Base-by-base conservation (phyloP, 805 yeast species). In the Candida verbasci region DNA sequence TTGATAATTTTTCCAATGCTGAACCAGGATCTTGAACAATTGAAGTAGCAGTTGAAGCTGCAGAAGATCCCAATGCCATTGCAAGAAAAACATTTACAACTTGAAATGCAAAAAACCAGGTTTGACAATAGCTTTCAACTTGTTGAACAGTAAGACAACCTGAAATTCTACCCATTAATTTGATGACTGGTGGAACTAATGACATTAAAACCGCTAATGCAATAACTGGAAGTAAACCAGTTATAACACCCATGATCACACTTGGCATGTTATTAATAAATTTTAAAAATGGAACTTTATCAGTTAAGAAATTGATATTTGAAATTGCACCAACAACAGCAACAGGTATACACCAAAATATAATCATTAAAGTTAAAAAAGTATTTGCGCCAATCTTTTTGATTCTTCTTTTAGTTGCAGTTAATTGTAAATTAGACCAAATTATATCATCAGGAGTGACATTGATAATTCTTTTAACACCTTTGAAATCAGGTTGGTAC, bases 81-180 rank as follows among this genome's bases (percentile, higher is more conserved):
- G 89, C 94, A 40, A 93, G 58, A 61, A 91, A 93, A 9, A 84
- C 89, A 60, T 91, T 88, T 41, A 91, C 78, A 32, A 88, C 91
- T 66, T 86, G 88, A 76, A 91, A 91, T 1, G 85, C 96, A 62
- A 73, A 91, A 62, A 66, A 93, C 80, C 95, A 88, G 24, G 79
- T 74, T 58, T 91, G 98, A 44, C 93, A 82, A 72, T 81, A 87
- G 41, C 70, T 60, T 48, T 88, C 96, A 39, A 85, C 74, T 38
- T 78, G 73, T 50, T 87, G 91, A 8, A 65, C 55, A 3, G 96
- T 78, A 36, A 85, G 67, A 30, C 71, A 64, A 18, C 97, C 97
- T 23, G 85, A 68, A 35, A 81, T 54, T 48, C 74, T 78, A 46
- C 95, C 97, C 73, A 80, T 73, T 15, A 56, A 50, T 56, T 86